Base-by-base conservation (phyloP, 2,329 filamentous ascomycete genomes). In the Microdochium bolleyi region DNA sequence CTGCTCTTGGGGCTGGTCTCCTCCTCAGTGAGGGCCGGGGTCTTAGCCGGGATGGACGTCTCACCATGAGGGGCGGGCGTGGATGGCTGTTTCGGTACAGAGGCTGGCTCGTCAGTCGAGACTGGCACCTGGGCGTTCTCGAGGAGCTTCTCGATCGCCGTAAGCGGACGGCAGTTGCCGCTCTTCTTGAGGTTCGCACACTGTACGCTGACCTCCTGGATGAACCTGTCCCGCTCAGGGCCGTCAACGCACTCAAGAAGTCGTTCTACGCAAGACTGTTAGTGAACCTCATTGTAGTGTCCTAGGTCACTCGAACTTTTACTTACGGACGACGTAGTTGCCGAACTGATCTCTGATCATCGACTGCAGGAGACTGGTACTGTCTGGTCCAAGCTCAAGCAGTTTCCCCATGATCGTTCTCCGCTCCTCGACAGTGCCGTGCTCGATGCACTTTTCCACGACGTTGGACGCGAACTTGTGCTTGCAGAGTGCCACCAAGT, bases 391-490 rank as follows among this genome's bases (percentile, higher is more conserved):
- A 16, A 76, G 66, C 1, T 76, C 75, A 2, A 79, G 84, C 24
- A 92, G 73, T 54, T 81, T 76, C 50, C 75, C 73, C 51, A 88
- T 80, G 54, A 96, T 90, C 30, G 78, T 76, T 32, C 76, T 78
- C 51, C 87, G 84, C 65, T 95, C 87, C 50, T 84, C 75, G 21
- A 80, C 73, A 0, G 82, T 82, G 21, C 89, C 89, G 59, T 78
- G 81, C 52, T 87, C 76, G 55, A 97, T 86, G 65, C 91, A 95
- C 69, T 90, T 92, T 70, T 99, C 94, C 1, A 99, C 92, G 2
- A 99, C 92, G 61, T 99, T 97, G 63, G 92, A 96, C 1, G 94
- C 92, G 63, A 89, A 95, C 67, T 99, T 99, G 73, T 97, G 90
- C 74, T 91, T 96, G 24, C 91, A 96, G 61, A 90, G 85, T 1